These are phyloP conservation scores for Amoebophrya sp. DNA, from an alignment of 169 alveolate genomes.

Conservation along the genomic window DNA sequence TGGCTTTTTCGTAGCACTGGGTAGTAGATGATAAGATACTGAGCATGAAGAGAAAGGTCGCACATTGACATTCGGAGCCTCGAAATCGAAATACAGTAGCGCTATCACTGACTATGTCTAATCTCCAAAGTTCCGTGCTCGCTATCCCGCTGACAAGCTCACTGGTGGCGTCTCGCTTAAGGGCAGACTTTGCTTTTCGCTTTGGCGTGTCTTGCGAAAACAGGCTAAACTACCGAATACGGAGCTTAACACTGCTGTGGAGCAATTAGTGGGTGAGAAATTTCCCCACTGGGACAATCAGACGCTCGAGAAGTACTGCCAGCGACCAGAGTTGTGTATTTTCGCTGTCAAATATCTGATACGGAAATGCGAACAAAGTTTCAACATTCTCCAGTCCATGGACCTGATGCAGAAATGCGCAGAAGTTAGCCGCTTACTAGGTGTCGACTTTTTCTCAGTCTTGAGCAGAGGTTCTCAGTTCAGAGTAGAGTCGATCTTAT, in stretches of 20 bases:
- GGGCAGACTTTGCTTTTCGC: background rate
- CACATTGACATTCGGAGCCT: no score
- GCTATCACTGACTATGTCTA: no score
- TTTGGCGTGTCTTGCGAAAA: slow-evolving; percentile 2
- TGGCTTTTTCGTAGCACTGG: no score
- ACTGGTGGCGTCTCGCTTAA: background rate
- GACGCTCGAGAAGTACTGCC: background rate
- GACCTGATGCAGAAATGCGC: background rate
- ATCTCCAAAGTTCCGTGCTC: background rate
- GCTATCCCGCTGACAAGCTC: background rate
- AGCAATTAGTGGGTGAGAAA: background rate
- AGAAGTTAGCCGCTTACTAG: slow-evolving; percentile 46
- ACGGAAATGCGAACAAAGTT: background rate
- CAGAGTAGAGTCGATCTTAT: slow-evolving; percentile 49
- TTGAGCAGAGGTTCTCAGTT: slow-evolving; percentile 53
- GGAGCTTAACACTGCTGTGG: background rate
- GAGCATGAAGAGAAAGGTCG: no score
- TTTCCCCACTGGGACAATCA: background rate
- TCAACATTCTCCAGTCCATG: background rate
- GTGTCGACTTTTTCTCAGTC: slow-evolving; percentile 46
- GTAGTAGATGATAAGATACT: no score
- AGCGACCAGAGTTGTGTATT: background rate
- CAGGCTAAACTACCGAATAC: slow-evolving; percentile 8
- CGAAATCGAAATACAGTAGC: no score
- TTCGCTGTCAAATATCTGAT: background rate